Percentiles rank a stretch among this genome's conserved stretches.
phyloP scores from a whole-genome alignment of 2,329 filamentous ascomycete genomes.

The Ophiostoma pallidulum region DNA sequence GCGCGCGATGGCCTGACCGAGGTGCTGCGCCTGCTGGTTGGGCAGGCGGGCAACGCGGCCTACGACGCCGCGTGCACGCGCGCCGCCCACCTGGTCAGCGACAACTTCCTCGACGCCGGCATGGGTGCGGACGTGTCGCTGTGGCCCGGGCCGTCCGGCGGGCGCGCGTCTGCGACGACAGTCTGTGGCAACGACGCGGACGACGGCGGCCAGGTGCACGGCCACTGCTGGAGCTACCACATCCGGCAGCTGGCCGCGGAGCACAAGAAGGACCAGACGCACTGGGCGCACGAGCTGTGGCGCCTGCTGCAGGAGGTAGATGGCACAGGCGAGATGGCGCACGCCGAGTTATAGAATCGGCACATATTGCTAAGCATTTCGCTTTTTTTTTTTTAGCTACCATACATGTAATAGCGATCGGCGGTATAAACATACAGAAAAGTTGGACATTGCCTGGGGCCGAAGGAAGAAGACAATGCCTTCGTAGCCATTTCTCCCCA shows the following conservation, averaged over 20 bases:
- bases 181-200: no score
- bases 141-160: slow-evolving; percentile 35
- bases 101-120: slow-evolving; percentile 57
- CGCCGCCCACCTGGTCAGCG: slow-evolving; percentile 49
- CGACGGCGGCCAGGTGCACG: slow-evolving; percentile 17
- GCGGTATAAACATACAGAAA: no score
- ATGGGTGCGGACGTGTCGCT: slow-evolving; percentile 50
- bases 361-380: no score
- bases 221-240: slow-evolving; percentile 48
- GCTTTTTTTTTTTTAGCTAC: neutral
- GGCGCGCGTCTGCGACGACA: slow-evolving; percentile 13
- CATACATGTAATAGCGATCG: no score
- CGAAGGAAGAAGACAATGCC: no score
- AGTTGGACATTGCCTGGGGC: no score
- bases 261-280: slow-evolving; percentile 27
- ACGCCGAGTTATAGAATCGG: slow-evolving; percentile 10
- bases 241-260: slow-evolving; percentile 30
- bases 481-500: no score
- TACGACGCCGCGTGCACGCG: slow-evolving; percentile 44
- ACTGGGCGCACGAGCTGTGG: slow-evolving; percentile 16
- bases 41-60: slow-evolving; percentile 31
- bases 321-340: slow-evolving; percentile 9
- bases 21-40: slow-evolving; percentile 41
- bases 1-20: slow-evolving; percentile 42
- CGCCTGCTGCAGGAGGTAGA: slow-evolving; percentile 5